These are phyloP conservation scores for Thelonectria olida DNA, from an alignment of 2,329 filamentous ascomycete species.

Conservation along the genomic window DNA sequence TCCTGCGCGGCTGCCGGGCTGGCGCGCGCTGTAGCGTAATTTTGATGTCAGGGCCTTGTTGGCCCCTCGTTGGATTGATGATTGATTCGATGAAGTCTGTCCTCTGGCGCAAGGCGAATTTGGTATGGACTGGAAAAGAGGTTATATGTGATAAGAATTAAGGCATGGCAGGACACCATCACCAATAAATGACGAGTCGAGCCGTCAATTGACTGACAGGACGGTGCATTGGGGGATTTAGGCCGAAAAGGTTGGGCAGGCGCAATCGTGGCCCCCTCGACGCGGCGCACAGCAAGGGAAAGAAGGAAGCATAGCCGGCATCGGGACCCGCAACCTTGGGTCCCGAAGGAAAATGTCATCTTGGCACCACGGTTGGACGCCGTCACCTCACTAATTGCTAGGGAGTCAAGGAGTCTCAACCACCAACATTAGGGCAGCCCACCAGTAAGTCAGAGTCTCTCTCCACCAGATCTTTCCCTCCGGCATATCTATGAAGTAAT, in stretches of 20 bases:
- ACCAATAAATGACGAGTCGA: not conserved
- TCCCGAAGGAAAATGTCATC: slow-evolving; percentile 8
- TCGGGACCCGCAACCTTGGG: slow-evolving; percentile 16
- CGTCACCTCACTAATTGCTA: slow-evolving; percentile 11
- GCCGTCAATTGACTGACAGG: not conserved
- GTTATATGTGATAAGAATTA: not conserved
- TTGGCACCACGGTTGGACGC: slow-evolving; percentile 22
- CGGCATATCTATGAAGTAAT: not conserved
- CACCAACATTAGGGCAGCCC: not conserved
- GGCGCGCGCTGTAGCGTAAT: slow-evolving; percentile 24
- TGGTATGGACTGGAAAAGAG: too few species aligned
- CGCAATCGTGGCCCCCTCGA: not conserved
- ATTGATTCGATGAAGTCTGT: not conserved
- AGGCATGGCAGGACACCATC: not conserved
- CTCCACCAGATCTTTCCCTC: not conserved
- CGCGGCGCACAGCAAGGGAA: not conserved
- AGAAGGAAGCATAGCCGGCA: slow-evolving; percentile 2
- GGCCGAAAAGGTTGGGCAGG: not conserved
- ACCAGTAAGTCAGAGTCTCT: too few species aligned
- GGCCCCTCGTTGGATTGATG: slow-evolving; percentile 10
- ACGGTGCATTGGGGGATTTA: not conserved
- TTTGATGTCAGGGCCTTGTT: slow-evolving; percentile 11
- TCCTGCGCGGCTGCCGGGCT: slow-evolving; percentile 29
- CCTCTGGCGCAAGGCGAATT: not conserved
- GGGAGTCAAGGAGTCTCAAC: not conserved